phyloP scores from a whole-genome alignment of 805 yeast species.

The Spathaspora sp. region DNA sequence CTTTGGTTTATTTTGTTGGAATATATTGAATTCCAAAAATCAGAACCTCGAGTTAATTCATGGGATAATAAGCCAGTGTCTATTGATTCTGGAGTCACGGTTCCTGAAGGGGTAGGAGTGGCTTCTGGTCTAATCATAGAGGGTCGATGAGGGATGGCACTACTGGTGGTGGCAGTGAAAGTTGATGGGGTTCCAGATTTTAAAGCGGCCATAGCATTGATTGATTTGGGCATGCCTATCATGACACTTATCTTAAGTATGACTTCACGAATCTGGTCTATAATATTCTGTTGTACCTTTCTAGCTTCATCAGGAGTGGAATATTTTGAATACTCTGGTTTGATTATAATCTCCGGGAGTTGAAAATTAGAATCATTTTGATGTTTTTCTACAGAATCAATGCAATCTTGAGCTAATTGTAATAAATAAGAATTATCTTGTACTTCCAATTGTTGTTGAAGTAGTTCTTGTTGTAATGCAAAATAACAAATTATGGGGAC shows the following conservation, averaged over 20 bases:
- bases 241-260: conserved; percentile 71
- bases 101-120: conserved; percentile 30
- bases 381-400: conserved; percentile 24
- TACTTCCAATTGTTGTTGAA: conserved; percentile 25
- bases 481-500: conserved; percentile 66
- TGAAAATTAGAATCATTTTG: conserved; percentile 27
- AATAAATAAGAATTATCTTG: conserved; percentile 18
- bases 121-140: conserved; percentile 19
- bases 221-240: conserved; percentile 76
- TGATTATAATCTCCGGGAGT: conserved; percentile 13
- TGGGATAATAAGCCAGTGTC: conserved; percentile 18
- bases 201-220: conserved; percentile 66
- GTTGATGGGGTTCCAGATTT: conserved; percentile 57
- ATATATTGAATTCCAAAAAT: conserved; percentile 68
- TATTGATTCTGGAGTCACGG: conserved; percentile 23
- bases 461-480: conserved; percentile 46
- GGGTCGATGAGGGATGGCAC: conserved; percentile 18
- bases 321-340: conserved; percentile 13
- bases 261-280: conserved; percentile 61
- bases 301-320: conserved; percentile 24
- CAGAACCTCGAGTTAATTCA: conserved; percentile 44
- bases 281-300: conserved; percentile 18
- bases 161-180: conserved; percentile 11
- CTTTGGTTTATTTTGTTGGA: conserved; percentile 61
- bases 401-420: conserved; percentile 28